Evolutionary conservation across 1,284 basidiomycete genomes (phyloP), one percentile per base, ranked within the genome.

Genomic region (Tetrapyrgos nigripes): DNA sequence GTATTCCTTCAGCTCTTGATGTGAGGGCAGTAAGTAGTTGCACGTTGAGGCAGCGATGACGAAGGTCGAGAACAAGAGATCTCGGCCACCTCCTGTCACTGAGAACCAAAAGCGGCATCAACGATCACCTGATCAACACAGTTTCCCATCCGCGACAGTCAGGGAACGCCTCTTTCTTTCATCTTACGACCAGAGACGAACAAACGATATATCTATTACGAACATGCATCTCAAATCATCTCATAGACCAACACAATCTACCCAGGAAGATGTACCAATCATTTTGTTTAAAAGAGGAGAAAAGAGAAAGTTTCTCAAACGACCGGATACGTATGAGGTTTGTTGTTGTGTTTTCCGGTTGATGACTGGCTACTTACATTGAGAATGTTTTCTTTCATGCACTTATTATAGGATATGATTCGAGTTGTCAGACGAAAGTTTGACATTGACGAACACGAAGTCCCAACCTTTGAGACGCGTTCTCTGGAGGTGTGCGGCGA

Each of bases 381-480:
- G 14, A 13, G 11, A 23, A 17, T 49, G 5, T 33, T 49, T n/a
- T 9, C 37, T 40, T 9, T 48, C 6, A 40, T 10, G 43, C 10
- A 14, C 9, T 23, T 28, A 4, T 11, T 26, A 11, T 21, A 58
- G 56, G 50, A 48, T n/a, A 17, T 53, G 45, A 50, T 58, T 5
- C 56, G 50, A 14, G 31, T 53, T 10, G 56, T 58, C 13, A 47
- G 27, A 28, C 50, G 50, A 4, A 58, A 46, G 48, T 58, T 58
- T 21, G 27, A 58, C 33, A n/a, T 58, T 17, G 50, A 27, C 1
- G 24, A 46, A 40, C 4, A 29, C 10, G 29, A 21, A 26, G 21
- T 29, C 1, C 56, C 56, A 3, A 48, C 27, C 4, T 58, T 58
- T 14, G 47, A 44, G 11, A 28, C 54, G 24, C 54, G 33, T 6